phyloP scores from a whole-genome alignment of 2,329 filamentous ascomycete species.

The Teratosphaeria gauchensis region DNA sequence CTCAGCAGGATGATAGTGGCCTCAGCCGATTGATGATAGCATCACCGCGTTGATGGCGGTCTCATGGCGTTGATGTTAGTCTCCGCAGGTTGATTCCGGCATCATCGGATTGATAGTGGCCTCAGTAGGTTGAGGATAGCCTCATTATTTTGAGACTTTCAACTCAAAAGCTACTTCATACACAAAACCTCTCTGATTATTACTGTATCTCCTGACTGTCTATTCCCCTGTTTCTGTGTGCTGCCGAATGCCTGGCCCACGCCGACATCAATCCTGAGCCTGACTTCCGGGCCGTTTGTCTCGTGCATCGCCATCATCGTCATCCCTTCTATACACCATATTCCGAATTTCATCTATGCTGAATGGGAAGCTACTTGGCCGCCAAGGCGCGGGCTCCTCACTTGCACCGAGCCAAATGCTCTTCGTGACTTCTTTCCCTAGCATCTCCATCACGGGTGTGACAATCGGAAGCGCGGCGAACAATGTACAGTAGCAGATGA shows the following conservation, averaged over 20 bases:
- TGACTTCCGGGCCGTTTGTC: background rate
- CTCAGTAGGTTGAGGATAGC: no score
- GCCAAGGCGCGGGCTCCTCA: slow-evolving; percentile 25
- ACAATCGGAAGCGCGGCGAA: slow-evolving; percentile 27
- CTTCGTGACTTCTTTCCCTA: slow-evolving; percentile 31
- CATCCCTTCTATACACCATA: slow-evolving; percentile 7
- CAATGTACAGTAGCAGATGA: slow-evolving; percentile 27
- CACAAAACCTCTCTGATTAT: background rate
- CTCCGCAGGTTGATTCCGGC: no score
- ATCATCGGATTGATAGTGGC: no score
- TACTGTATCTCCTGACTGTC: background rate
- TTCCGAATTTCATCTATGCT: slow-evolving; percentile 6
- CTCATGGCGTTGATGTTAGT: no score
- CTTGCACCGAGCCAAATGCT: slow-evolving; percentile 28
- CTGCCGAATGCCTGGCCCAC: background rate
- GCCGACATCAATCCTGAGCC: background rate
- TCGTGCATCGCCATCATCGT: slow-evolving; percentile 1
- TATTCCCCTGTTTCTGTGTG: background rate
- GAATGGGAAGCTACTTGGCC: slow-evolving; percentile 17
- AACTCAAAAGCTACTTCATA: no score
- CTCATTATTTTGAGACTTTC: no score
- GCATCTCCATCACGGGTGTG: slow-evolving; percentile 30
- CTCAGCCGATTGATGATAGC: no score
- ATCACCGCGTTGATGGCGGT: no score
- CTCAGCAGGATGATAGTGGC: no score